Evolutionary conservation across 768 basidiomycete genomes (phyloP).

Genomic region (Phylloporus rhodoxanthus): DNA sequence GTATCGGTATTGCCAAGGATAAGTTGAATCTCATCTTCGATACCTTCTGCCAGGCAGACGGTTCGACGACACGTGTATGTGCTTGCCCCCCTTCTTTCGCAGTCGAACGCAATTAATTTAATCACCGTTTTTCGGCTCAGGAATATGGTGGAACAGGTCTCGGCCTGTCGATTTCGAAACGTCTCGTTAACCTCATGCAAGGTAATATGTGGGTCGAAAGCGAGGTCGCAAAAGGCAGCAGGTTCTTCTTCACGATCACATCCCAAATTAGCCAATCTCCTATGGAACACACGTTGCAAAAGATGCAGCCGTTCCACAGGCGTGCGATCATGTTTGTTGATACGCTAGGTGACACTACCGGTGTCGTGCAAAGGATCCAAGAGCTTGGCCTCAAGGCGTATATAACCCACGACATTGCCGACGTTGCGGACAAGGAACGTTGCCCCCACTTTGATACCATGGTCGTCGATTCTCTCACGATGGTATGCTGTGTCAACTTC

Average conservation of each 20-base stretch:
- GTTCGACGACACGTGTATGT: constrained; percentile 88
- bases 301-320: constrained; percentile 83
- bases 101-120: constrained; percentile 7
- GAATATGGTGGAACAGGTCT: constrained; percentile 98
- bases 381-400: constrained; percentile 77
- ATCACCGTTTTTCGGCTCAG: constrained; percentile 34
- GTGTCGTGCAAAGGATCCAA: constrained; percentile 68
- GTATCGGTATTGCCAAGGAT: constrained; percentile 98
- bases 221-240: constrained; percentile 86
- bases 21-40: constrained; percentile 98
- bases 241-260: constrained; percentile 95
- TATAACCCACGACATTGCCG: constrained; percentile 70
- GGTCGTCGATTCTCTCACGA: constrained; percentile 81
- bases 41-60: constrained; percentile 98
- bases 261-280: constrained; percentile 74
- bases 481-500: constrained; percentile 49
- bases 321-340: constrained; percentile 91
- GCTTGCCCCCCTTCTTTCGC: constrained; percentile 1
- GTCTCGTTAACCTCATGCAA: constrained; percentile 94
- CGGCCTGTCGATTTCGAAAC: constrained; percentile 95
- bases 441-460: constrained; percentile 92
- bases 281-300: constrained; percentile 64
- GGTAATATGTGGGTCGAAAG: constrained; percentile 99
- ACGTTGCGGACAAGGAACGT: constrained; percentile 74
- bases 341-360: constrained; percentile 68